Conservation (phyloP, 1,284 basidiomycete genomes). For the Leccinum fuscescens region DNA sequence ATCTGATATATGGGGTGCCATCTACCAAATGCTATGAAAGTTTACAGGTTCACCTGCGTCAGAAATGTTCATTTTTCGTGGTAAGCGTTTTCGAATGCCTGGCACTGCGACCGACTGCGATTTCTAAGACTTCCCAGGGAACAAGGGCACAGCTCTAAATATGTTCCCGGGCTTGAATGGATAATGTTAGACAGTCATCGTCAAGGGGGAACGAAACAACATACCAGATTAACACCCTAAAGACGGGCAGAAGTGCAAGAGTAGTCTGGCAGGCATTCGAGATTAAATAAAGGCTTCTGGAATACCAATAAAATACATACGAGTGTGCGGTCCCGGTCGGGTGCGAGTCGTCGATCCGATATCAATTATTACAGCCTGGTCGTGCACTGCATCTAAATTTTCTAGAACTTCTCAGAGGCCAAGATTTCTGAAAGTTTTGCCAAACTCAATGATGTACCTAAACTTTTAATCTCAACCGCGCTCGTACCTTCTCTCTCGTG, state of each 20-base stretch:
- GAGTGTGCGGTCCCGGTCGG: not conserved
- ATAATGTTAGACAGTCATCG: not conserved
- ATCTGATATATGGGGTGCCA: not conserved
- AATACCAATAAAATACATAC: not conserved
- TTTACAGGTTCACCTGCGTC: not conserved
- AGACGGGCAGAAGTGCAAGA: not conserved
- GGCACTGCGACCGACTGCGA: too few species aligned
- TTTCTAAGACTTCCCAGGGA: too few species aligned
- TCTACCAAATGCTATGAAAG: not conserved
- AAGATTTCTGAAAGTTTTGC: too few species aligned
- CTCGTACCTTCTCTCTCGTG: too few species aligned
- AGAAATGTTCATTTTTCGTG: rapidly evolving
- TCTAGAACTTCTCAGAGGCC: too few species aligned
- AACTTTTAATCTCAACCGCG: too few species aligned
- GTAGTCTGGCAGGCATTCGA: not conserved
- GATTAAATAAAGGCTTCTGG: not conserved
- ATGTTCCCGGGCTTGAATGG: not conserved
- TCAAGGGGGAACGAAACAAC: not conserved
- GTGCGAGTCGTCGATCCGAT: too few species aligned
- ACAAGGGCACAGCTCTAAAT: not conserved
- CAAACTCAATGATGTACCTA: too few species aligned
- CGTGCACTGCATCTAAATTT: too few species aligned
- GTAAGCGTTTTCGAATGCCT: too few species aligned
- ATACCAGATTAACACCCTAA: not conserved
- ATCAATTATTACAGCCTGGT: too few species aligned